Conservation (phyloP, 768 basidiomycete species). For the Chalciporus piperatus region DNA sequence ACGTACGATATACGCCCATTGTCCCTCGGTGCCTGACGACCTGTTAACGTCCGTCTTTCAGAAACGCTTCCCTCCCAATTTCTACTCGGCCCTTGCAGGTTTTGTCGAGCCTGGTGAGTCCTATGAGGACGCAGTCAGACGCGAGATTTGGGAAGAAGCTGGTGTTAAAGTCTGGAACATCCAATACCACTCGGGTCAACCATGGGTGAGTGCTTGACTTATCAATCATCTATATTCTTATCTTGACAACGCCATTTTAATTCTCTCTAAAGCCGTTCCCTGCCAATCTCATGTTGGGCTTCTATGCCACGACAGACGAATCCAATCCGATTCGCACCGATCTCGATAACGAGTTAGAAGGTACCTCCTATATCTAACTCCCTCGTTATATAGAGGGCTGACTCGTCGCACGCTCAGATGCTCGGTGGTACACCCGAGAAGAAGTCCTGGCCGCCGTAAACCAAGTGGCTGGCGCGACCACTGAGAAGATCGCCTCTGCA, state of each 20-base stretch:
- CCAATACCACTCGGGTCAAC: conserved; percentile 81
- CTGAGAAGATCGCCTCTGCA: conserved; percentile 23
- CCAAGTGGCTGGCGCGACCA: conserved; percentile 27
- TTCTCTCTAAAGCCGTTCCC: conserved; percentile 71
- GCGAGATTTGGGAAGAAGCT: conserved; percentile 96
- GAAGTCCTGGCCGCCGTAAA: conserved; percentile 63
- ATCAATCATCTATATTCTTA: neutral
- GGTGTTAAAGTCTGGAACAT: conserved; percentile 85
- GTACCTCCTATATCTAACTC: conserved; percentile 34
- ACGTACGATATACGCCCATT: conserved; percentile 45
- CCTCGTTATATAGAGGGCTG: neutral
- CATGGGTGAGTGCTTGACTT: conserved; percentile 59
- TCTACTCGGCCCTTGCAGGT: conserved; percentile 90
- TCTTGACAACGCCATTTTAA: neutral
- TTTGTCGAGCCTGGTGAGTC: conserved; percentile 95
- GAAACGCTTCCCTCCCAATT: conserved; percentile 64
- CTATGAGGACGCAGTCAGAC: conserved; percentile 87
- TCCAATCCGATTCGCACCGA: conserved; percentile 75
- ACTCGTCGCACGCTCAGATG: conserved; percentile 51
- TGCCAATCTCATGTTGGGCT: conserved; percentile 87
- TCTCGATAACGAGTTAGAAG: conserved; percentile 94
- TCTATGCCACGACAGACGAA: conserved; percentile 75
- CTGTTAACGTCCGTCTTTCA: conserved; percentile 23
- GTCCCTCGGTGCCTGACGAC: neutral
- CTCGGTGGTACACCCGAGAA: conserved; percentile 80